These are phyloP conservation scores for Saturnispora mendoncae DNA, from an alignment of 805 yeast genomes.

Conservation along the genomic window DNA sequence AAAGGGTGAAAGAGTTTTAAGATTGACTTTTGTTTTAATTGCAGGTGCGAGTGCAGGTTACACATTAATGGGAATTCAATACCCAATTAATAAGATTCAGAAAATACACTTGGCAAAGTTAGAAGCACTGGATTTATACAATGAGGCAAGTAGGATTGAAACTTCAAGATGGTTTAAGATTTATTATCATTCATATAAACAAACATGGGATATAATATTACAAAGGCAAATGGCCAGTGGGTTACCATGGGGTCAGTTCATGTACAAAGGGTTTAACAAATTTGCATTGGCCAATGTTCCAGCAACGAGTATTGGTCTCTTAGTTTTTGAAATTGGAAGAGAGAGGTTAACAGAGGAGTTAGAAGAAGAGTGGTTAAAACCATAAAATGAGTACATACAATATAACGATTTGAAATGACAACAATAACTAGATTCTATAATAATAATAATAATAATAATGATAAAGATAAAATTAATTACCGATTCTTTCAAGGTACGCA, in stretches of 20 bases:
- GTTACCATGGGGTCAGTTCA: conserved; percentile 52
- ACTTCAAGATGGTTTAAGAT: conserved; percentile 32
- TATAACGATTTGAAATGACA: not conserved
- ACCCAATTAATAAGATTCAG: conserved; percentile 75
- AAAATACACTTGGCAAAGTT: conserved; percentile 68
- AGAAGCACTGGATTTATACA: conserved; percentile 67
- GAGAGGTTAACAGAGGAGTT: conserved; percentile 27
- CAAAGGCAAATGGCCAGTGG: conserved; percentile 47
- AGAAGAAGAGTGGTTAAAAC: conserved; percentile 13
- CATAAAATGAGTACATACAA: conserved; percentile 7
- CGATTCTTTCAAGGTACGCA: conserved; percentile 52
- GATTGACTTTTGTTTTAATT: conserved; percentile 58
- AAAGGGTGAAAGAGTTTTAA: conserved; percentile 37
- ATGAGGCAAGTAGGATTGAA: conserved; percentile 27
- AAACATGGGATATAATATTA: conserved; percentile 56
- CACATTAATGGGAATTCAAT: conserved; percentile 67
- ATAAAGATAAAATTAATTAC: not conserved
- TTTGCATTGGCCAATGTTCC: conserved; percentile 75
- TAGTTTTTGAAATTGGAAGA: conserved; percentile 78
- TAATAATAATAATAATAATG: conserved; percentile 2
- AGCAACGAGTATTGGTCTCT: conserved; percentile 77
- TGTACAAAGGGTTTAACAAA: conserved; percentile 69
- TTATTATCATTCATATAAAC: conserved; percentile 69
- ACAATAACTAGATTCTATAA: not conserved
- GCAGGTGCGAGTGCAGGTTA: conserved; percentile 89